Evolutionary conservation across 768 basidiomycete species (phyloP), one percentile per base, ranked within the genome.

Genomic region (Gloeophyllum trabeum): DNA sequence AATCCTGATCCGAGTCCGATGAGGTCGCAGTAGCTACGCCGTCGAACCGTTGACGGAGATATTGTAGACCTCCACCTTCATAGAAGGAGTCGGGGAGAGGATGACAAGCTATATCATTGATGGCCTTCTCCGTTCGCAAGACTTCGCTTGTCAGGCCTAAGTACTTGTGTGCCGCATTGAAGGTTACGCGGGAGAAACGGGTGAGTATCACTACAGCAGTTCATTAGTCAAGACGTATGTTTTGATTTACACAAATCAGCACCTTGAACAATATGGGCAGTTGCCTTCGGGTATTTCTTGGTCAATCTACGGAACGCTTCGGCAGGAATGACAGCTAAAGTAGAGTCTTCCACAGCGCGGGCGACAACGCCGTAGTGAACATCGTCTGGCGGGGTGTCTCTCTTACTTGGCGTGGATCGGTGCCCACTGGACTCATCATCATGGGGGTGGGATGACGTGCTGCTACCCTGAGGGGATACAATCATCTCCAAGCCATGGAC

Each of bases 291-390:
- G 52, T 85, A 96, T 57, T 94, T 92, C 62, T 93, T 89, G 2
- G 94, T 97, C 30, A 99, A 65, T 39, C 92, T 71, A 43, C 84
- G 71, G 63, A 99, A 99, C 3, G 94, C 96, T 58, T 97, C 92
- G 2, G 96, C 94, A 20, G 96, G 96, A 43, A 99, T 98, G 6
- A 99, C 94, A n/a, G 94, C 96, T 16, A 99, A 66, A 2, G 96
- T 98, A 4, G 87, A 87, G 53, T 99, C 96, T 42, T 88, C 85
- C 4, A 83, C 82, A 5, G 96, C 96, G 26, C 94, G 72, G n/a
- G 92, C 93, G 18, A 98, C 79, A 4, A 85, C 79, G 4, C 85
- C 85, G 13, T 61, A 37, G 32, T 41, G 43, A 6, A 39, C 40
- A 21, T 48, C 38, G 5, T 43, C 14, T 32, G 38, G 41, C 5